Base-by-base conservation (phyloP, 2,329 filamentous ascomycete genomes). In the Nemania serpens region DNA sequence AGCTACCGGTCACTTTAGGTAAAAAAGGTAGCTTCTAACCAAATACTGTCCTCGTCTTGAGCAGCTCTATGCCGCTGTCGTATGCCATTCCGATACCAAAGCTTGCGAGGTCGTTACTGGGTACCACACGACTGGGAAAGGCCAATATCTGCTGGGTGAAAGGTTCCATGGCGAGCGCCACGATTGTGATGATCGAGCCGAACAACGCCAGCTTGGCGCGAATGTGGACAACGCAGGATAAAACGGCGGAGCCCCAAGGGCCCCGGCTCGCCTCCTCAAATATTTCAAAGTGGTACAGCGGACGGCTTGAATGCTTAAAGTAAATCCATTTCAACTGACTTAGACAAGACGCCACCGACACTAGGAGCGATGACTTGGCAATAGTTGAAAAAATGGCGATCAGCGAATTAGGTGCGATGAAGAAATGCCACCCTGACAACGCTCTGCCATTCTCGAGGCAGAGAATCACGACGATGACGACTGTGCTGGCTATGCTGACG, bases 261-360 rank as follows among this genome's bases (percentile, higher is more conserved):
- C 53, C 53, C 11, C 53, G 53, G 45, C 53, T 55, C 9, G 53
- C 53, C 18, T 48, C 43, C 18, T 55, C 53, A 22, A 55, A 55
- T 41, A 48, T 12, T 33, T 55, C 53, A 15, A 55, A 55, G 29
- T 55, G 42, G 12, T 29, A 17, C 13, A 55, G 34, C 17, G 42
- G 42, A 11, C 29, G 43, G 18, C 13, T 20, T 29, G 25, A 22
- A n/a, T 25, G 3, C 17, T 13, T 20, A 29, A 55, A 55, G 37
- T 55, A 48, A 17, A 48, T 39, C 53, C 53, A 55, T 39, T 55
- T 55, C 43, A 55, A 34, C 43, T 55, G 53, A 15, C 53, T 41
- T 29, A 55, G 12, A 20, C 53, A 55, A 22, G 53, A 47, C 12
- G 53, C 53, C 7, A 55, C 43, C 17, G 53, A 39, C 11, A 55